phyloP scores from a whole-genome alignment of 164 flowering plant species.

The Litsea cubeba region DNA sequence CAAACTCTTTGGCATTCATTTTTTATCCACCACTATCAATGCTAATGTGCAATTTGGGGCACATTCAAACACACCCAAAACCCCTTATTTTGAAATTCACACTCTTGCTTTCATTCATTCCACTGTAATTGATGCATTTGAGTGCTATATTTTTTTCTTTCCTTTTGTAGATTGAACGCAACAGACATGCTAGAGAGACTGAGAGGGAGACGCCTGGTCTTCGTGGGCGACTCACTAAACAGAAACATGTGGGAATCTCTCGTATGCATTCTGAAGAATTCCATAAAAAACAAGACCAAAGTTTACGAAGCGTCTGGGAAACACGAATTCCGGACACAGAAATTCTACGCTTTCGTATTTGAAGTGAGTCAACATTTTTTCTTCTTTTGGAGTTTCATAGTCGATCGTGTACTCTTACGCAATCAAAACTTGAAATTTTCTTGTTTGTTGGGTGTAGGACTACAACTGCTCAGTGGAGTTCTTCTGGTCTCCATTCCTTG shows the following conservation, averaged over 20 bases:
- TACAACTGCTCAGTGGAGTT: slow-evolving; percentile 43
- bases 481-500: slow-evolving; percentile 38
- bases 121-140: slow-evolving; percentile 3
- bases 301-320: slow-evolving; percentile 40
- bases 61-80: slow-evolving; percentile 5
- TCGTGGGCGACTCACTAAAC: slow-evolving; percentile 49
- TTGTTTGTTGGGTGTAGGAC: slow-evolving; percentile 20
- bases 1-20: background rate
- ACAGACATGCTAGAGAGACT: slow-evolving; percentile 29
- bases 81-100: background rate
- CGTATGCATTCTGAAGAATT: slow-evolving; percentile 34
- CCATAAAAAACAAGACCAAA: slow-evolving; percentile 25
- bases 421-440: background rate
- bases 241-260: slow-evolving; percentile 60
- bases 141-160: too few species aligned
- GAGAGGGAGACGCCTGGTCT: slow-evolving; percentile 42
- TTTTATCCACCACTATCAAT: too few species aligned
- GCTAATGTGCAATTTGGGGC: background rate
- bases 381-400: background rate
- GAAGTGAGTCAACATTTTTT: slow-evolving; percentile 13
- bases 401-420: background rate
- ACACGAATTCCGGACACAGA: slow-evolving; percentile 28
- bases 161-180: slow-evolving; percentile 30
- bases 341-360: slow-evolving; percentile 33
- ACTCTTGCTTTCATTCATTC: background rate